These are phyloP conservation scores for Penicillium bialowiezense DNA, from an alignment of 495 filamentous ascomycete species.

Conservation along the genomic window DNA sequence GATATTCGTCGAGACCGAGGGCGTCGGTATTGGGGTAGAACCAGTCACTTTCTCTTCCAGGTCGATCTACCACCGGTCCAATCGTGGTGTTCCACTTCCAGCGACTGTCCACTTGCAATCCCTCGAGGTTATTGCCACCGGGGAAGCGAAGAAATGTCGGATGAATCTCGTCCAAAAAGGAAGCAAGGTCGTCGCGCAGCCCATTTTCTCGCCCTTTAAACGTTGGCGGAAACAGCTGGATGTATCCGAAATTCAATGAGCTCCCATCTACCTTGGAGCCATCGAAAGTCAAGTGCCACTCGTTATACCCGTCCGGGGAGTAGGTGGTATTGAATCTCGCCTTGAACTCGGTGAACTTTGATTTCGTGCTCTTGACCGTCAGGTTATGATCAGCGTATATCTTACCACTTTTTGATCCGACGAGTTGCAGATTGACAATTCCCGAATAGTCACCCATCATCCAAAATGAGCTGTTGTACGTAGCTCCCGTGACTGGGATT, in stretches of 20 bases:
- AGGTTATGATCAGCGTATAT: constrained; percentile 39
- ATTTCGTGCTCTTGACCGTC: constrained; percentile 22
- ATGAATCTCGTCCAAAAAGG: constrained; percentile 50
- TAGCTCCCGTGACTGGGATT: constrained; percentile 48
- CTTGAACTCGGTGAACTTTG: constrained; percentile 31
- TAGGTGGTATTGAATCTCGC: constrained; percentile 37
- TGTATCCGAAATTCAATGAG: constrained; percentile 60
- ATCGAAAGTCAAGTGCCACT: constrained; percentile 60
- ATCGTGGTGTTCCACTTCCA: constrained; percentile 73
- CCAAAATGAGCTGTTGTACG: constrained; percentile 57
- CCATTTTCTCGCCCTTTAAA: constrained; percentile 55
- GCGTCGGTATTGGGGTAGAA: constrained; percentile 60
- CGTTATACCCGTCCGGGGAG: constrained; percentile 62
- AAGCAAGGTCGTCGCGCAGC: constrained; percentile 56
- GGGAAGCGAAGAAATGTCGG: constrained; percentile 62
- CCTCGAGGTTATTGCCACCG: constrained; percentile 62
- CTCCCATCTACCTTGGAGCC: constrained; percentile 37
- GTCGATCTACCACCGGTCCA: constrained; percentile 59
- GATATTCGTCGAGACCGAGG: constrained; percentile 60
- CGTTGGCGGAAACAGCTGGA: constrained; percentile 67
- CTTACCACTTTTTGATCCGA: constrained; percentile 27
- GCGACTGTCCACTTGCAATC: constrained; percentile 33
- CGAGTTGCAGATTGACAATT: constrained; percentile 27
- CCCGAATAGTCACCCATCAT: constrained; percentile 44
- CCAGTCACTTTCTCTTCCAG: constrained; percentile 61